These are phyloP conservation scores for Paraurostyla sp. DNA, from an alignment of 73 alveolate species.

Conservation along the genomic window DNA sequence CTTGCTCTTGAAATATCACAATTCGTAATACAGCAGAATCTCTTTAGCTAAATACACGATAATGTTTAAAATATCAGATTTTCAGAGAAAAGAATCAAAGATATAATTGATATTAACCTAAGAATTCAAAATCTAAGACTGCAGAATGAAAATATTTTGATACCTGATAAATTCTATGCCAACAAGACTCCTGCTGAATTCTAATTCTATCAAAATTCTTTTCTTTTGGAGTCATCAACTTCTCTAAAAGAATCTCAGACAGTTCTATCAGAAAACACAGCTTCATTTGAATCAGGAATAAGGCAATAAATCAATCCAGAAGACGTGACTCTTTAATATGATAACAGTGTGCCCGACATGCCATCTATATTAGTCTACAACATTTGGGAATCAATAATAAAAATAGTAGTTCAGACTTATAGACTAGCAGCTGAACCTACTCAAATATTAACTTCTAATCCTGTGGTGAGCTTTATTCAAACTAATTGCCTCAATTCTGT, in stretches of 20 bases:
- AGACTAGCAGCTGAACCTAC: constrained; percentile 1
- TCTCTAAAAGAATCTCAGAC: constrained; percentile 10
- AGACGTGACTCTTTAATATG: constrained; percentile 16
- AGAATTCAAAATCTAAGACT: constrained; percentile 20
- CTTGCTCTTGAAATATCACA: neutral
- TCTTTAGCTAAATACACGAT: neutral
- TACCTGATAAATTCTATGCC: neutral
- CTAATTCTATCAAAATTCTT: neutral
- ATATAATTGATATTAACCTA: constrained; percentile 47
- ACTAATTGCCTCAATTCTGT: constrained; percentile 44
- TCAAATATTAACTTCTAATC: neutral
- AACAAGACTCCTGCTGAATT: neutral
- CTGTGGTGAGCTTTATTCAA: neutral
- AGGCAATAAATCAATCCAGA: constrained; percentile 9
- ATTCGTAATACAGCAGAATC: constrained; percentile 18
- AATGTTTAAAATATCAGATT: constrained; percentile 24
- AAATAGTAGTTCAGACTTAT: constrained; percentile 37
- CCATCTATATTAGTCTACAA: neutral
- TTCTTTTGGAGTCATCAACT: neutral
- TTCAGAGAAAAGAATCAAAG: constrained; percentile 42
- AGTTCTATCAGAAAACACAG: neutral
- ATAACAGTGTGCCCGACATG: neutral
- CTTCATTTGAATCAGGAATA: neutral
- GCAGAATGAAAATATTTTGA: constrained; percentile 11
- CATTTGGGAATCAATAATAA: constrained; percentile 40